Evolutionary conservation across 495 filamentous ascomycete genomes (phyloP).

Genomic region (Sabuloglossum arenarium): DNA sequence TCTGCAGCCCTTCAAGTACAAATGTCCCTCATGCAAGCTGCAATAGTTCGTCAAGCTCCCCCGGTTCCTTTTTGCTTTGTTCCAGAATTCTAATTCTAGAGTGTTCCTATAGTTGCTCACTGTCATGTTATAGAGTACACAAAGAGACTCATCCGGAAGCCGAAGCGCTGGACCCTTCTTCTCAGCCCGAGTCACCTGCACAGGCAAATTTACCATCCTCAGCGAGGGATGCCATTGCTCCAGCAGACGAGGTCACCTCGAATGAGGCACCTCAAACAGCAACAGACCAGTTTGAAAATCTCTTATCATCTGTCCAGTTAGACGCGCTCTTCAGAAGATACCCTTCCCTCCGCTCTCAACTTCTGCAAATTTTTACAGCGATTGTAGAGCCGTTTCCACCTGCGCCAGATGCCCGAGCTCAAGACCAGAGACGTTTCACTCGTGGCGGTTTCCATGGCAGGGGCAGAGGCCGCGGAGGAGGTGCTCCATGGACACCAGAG

Average conservation of each 20-base stretch:
- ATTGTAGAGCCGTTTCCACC: background rate
- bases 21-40: constrained; percentile 39
- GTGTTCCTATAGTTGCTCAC: constrained; percentile 36
- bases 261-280: background rate
- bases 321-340: background rate
- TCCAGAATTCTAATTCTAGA: background rate
- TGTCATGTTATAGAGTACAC: constrained; percentile 45
- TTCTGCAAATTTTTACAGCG: background rate
- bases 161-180: background rate
- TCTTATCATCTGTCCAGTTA: background rate
- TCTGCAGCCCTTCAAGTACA: constrained; percentile 35
- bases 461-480: constrained; percentile 1
- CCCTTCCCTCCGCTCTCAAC: background rate
- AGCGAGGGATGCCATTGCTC: background rate
- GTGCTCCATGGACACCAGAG: constrained; percentile 1
- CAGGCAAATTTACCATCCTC: background rate
- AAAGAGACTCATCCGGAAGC: constrained; percentile 13
- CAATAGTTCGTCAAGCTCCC: constrained; percentile 30
- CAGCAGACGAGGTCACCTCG: background rate
- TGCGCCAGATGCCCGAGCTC: background rate
- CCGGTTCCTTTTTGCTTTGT: background rate
- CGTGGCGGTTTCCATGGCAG: background rate
- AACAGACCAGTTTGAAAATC: background rate
- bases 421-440: background rate
- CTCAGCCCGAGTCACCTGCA: background rate